These are phyloP conservation scores for Diversispora eburnea DNA, from an alignment of 192 early-diverging fungal genomes.

Conservation along the genomic window DNA sequence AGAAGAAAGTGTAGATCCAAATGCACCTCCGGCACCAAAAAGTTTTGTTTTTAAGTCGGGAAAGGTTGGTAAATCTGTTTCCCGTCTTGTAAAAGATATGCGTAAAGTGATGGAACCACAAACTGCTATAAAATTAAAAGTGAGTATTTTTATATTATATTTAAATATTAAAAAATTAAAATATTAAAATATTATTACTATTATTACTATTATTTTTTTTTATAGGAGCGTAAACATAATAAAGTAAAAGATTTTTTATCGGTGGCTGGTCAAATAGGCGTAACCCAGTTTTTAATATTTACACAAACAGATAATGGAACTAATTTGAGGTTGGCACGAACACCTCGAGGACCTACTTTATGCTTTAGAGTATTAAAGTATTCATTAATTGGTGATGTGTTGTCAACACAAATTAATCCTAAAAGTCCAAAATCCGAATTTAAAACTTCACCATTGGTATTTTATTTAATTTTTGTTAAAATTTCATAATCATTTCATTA, in stretches of 20 bases:
- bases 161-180: neutral
- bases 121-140: conserved; percentile 83
- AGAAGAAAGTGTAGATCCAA: conserved; percentile 49
- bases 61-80: conserved; percentile 69
- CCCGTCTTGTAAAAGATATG: conserved; percentile 77
- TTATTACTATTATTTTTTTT: too few relatives aligned
- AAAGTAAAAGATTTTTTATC: conserved; percentile 89
- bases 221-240: conserved; percentile 85
- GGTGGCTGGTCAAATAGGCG: conserved; percentile 78
- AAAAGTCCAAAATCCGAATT: conserved; percentile 76
- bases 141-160: conserved; percentile 25
- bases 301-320: conserved; percentile 75
- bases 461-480: neutral
- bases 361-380: conserved; percentile 82
- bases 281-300: conserved; percentile 88
- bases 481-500: neutral
- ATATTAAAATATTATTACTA: too few relatives aligned
- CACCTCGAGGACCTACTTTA: conserved; percentile 92
- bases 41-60: conserved; percentile 94
- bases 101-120: conserved; percentile 92
- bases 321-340: conserved; percentile 80
- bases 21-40: conserved; percentile 61
- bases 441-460: conserved; percentile 71
- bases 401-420: conserved; percentile 71
- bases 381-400: conserved; percentile 78